Base-by-base conservation (phyloP, 495 filamentous ascomycete genomes). In the Neurospora sp. region DNA sequence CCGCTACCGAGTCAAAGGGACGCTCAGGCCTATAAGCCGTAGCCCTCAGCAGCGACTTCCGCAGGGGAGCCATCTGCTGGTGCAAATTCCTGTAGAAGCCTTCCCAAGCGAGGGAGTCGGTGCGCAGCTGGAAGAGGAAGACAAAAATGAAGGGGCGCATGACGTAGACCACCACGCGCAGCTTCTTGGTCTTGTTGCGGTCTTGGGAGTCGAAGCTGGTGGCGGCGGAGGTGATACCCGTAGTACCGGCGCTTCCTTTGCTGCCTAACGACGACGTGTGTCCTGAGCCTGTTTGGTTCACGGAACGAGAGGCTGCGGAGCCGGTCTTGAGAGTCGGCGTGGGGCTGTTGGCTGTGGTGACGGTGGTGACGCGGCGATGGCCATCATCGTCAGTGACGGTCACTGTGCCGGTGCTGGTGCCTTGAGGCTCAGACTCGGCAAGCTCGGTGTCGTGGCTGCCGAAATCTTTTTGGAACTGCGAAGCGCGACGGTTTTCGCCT, bases 101-200 rank as follows among this genome's bases (percentile, higher is more conserved):
- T 4, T 91, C 85, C 66, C 88, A 88, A 18, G 88, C 84, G 8
- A 97, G 85, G 27, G 90, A 86, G 42, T 88, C 86, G 2, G 93
- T 91, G 46, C 85, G 83, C 14, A 90, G 86, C 69, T 92, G 87
- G 83, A 98, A 98, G 18, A 99, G 85, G 76, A 98, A 93, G 5
- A 93, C 91, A 81, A 93, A 97, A 72, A 97, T 91, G 82, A 98
- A 98, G 4, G 96, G 96, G 78, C 88, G 89, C 77, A 93, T 90
- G 83, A 84, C 82, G 73, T 88, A 89, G 69, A 97, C 88, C 4
- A 96, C 88, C 6, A 93, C 93, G 35, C 90, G 89, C 35, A 96
- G 82, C 74, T 88, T 86, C 69, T 87, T 81, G 10, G 82, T 83
- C 72, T 87, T 87, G 75, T 86, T 86, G 70, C 78, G 79, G 72